A percentile compares a stretch with the other conserved stretches of the same genome.
Evolutionary conservation across 441 rosid species (phyloP).

Genomic region (Populus hybrid): DNA sequence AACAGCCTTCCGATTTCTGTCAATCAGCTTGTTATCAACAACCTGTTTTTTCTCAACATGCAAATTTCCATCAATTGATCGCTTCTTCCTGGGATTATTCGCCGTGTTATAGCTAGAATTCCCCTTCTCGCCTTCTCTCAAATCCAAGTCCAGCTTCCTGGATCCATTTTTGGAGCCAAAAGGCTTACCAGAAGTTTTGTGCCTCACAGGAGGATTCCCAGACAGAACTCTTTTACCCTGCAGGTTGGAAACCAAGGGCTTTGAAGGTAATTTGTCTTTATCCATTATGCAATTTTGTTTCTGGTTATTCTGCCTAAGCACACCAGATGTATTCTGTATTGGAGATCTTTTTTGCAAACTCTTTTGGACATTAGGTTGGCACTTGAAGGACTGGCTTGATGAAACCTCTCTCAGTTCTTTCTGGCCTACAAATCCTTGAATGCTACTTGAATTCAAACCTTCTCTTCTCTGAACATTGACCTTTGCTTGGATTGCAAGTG

Average conservation of each 20-base stretch:
- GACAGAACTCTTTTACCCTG: slow-evolving; percentile 42
- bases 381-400: slow-evolving; percentile 48
- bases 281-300: slow-evolving; percentile 64
- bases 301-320: slow-evolving; percentile 81
- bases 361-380: slow-evolving; percentile 54
- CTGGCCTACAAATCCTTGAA: slow-evolving; percentile 38
- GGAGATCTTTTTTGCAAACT: slow-evolving; percentile 48
- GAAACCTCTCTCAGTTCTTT: slow-evolving; percentile 51
- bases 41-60: slow-evolving; percentile 38
- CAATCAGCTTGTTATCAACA: slow-evolving; percentile 25
- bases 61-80: slow-evolving; percentile 47
- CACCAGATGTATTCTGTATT: slow-evolving; percentile 43
- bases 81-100: slow-evolving; percentile 59
- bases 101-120: slow-evolving; percentile 23
- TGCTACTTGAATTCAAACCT: slow-evolving; percentile 44
- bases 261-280: slow-evolving; percentile 47
- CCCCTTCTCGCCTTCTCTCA: slow-evolving; percentile 38
- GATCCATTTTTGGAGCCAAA: slow-evolving; percentile 45
- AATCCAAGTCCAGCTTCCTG: slow-evolving; percentile 48
- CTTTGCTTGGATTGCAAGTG: slow-evolving; percentile 93
- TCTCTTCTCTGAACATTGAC: slow-evolving; percentile 79
- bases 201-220: slow-evolving; percentile 32
- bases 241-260: slow-evolving; percentile 33
- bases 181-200: slow-evolving; percentile 36
- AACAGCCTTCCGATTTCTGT: slow-evolving; percentile 30